Conservation (phyloP, 805 yeast genomes). For the Pichia nakasei region DNA sequence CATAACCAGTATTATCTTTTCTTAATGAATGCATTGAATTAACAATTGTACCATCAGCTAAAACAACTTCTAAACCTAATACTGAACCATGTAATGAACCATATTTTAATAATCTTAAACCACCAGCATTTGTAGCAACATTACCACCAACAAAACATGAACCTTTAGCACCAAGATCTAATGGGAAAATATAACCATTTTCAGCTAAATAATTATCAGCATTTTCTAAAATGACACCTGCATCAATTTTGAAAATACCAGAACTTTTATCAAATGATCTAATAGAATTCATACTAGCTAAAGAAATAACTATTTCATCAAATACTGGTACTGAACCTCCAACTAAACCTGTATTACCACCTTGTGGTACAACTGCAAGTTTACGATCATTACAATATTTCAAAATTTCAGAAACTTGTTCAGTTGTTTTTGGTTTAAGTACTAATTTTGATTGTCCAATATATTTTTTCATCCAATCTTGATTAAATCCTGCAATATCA, state of each 20-base stretch:
- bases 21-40: constrained; percentile 77
- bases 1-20: constrained; percentile 94
- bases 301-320: constrained; percentile 75
- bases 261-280: constrained; percentile 74
- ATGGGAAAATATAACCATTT: constrained; percentile 83
- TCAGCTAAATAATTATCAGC: constrained; percentile 76
- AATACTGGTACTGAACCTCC: constrained; percentile 92
- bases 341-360: constrained; percentile 94
- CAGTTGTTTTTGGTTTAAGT: constrained; percentile 71
- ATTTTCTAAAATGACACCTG: constrained; percentile 80
- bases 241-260: constrained; percentile 83
- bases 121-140: constrained; percentile 95
- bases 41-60: constrained; percentile 79
- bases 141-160: constrained; percentile 94
- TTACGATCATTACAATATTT: constrained; percentile 70
- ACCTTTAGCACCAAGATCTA: constrained; percentile 94
- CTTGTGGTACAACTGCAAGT: constrained; percentile 89
- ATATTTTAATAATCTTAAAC: constrained; percentile 75
- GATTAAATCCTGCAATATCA: constrained; percentile 66
- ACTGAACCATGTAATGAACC: constrained; percentile 92
- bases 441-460: constrained; percentile 79
- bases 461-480: constrained; percentile 93
- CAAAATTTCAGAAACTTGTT: constrained; percentile 68
- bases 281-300: constrained; percentile 63
- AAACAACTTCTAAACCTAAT: constrained; percentile 84